Percentiles rank a stretch among this genome's conserved stretches.
Evolutionary conservation across 306 rosid genomes (phyloP).

Genomic region (Prunus armeniaca): DNA sequence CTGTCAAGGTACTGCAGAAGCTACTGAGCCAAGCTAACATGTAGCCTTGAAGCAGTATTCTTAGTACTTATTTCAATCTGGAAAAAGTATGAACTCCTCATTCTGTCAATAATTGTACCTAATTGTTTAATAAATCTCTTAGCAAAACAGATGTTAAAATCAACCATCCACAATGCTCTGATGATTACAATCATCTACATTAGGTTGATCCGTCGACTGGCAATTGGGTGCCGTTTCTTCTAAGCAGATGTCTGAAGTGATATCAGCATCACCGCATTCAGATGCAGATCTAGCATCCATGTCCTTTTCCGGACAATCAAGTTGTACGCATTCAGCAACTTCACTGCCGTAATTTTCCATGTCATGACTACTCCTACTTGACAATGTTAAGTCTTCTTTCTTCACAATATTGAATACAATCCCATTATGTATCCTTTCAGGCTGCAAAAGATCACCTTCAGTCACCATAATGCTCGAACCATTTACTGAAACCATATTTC

Average conservation of each 20-base stretch:
- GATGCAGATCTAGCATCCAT: conserved; percentile 64
- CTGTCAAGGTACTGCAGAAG: not conserved
- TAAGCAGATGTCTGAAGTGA: conserved; percentile 10
- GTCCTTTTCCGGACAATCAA: conserved; percentile 64
- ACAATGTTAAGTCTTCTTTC: conserved; percentile 63
- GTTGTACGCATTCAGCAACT: conserved; percentile 65
- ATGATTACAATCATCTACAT: conserved; percentile 22
- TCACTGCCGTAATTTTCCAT: conserved; percentile 49
- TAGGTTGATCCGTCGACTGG: conserved; percentile 21
- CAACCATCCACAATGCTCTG: conserved; percentile 25
- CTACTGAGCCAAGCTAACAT: not conserved
- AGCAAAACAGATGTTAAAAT: conserved; percentile 14
- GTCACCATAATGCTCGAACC: conserved; percentile 56
- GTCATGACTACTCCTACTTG: conserved; percentile 54
- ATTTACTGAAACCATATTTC: conserved; percentile 40
- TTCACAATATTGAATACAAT: conserved; percentile 79
- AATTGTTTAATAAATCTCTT: not conserved
- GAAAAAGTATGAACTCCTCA: not conserved
- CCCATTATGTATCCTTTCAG: conserved; percentile 80
- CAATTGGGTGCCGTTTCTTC: conserved; percentile 17
- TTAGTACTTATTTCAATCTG: not conserved
- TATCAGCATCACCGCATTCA: conserved; percentile 46
- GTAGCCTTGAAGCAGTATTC: not conserved
- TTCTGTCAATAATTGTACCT: not conserved
- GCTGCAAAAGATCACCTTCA: conserved; percentile 92